A percentile compares a stretch with the other conserved stretches of the same genome.
phyloP scores from a whole-genome alignment of 2,329 filamentous ascomycete species.

The Venturia effusa region DNA sequence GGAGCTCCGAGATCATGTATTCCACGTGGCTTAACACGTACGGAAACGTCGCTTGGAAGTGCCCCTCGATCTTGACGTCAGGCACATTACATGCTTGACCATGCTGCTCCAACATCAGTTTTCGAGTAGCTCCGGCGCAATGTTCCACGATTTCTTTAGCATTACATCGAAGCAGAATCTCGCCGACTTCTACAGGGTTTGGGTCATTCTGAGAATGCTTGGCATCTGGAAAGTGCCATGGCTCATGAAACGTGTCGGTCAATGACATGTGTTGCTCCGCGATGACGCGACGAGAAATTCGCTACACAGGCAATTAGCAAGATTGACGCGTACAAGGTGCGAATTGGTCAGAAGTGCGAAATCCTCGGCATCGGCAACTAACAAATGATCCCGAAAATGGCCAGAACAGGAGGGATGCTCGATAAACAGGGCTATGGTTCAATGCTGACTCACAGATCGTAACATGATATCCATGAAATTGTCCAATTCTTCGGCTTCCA shows the following conservation, averaged over 20 bases:
- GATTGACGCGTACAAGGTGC: not conserved
- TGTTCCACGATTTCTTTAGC: constrained; percentile 79
- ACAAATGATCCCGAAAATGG: not conserved
- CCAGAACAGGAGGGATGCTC: too few species aligned
- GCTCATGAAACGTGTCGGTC: constrained; percentile 85
- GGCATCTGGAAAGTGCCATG: constrained; percentile 77
- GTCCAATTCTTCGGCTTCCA: constrained; percentile 73
- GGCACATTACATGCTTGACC: constrained; percentile 62
- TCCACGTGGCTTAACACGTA: constrained; percentile 94
- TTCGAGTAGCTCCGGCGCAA: constrained; percentile 65
- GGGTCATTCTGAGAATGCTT: constrained; percentile 48
- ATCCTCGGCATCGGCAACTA: not conserved
- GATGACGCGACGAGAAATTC: constrained; percentile 91
- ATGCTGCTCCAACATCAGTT: constrained; percentile 65
- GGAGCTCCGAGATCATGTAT: constrained; percentile 90
- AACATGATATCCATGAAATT: constrained; percentile 92
- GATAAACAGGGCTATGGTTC: not conserved
- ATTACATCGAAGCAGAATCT: constrained; percentile 88
- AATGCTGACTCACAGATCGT: constrained; percentile 55
- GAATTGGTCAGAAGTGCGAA: constrained; percentile 11
- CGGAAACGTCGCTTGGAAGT: constrained; percentile 82
- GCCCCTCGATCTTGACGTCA: constrained; percentile 71
- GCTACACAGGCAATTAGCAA: constrained; percentile 34
- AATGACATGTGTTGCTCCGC: constrained; percentile 94
- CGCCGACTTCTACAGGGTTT: constrained; percentile 80